Base-by-base conservation (phyloP, 148 eudicot species). In the Chenopodium suecicum region DNA sequence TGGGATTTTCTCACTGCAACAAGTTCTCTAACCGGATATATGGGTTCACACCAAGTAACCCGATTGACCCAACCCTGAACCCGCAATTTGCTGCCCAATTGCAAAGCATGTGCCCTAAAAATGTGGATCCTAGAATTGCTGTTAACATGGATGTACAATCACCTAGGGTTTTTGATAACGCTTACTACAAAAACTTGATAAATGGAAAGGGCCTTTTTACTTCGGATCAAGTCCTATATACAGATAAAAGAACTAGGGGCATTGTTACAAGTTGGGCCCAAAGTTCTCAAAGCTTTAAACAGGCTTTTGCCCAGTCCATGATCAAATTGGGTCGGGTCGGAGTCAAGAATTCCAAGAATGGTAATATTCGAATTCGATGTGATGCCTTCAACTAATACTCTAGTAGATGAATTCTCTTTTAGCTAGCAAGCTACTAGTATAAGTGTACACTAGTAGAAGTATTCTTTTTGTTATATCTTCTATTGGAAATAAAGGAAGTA, bases 1-100 rank as follows among this genome's bases (percentile, higher is more conserved):
- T 95, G 0, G 98, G 98, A 77, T 93, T 93, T 81, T 89, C 98
- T 0, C 98, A 95, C 81, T 95, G 98, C 66, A 22, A 44, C 89
- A 84, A 85, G 80, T 93, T 95, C 79, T 67, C 92, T 7, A 90
- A 89, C 50, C 84, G 98, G 67, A 86, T 93, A 27, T 95, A 91
- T 89, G 93, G 85, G 79, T 95, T 92, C 87, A 82, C 82, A 76
- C 27, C 73, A 1, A 82, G 63, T 4, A 87, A 78, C 60, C 56
- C 84, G 20, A 83, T 91, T 16, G 98, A 95, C 83, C 98, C 98
- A 23, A 92, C 89, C 46, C 85, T 95, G 27, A 79, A 92, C 86
- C 44, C 62, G 29, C 31, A 75, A 4, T 95, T 91, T 17, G 98
- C 89, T 1, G 14, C 58, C 58, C 93, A 95, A 25, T 32, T 95